phyloP scores from a whole-genome alignment of 345 rosid species.

The Passiflora organensis region DNA sequence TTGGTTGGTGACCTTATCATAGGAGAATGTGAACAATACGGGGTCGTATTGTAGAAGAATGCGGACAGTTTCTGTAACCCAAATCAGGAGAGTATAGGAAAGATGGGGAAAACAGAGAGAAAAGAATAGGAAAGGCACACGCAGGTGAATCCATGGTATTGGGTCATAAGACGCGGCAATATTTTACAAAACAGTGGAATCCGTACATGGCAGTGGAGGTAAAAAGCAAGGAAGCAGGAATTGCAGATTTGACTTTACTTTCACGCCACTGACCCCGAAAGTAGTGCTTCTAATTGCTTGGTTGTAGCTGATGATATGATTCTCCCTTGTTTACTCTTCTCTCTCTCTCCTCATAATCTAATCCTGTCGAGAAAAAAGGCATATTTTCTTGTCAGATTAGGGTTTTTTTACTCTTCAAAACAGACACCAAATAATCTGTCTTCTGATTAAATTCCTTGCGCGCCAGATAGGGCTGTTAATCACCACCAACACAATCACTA shows the following conservation, averaged over 20 bases:
- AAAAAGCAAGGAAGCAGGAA: neutral
- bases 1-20: too few species aligned
- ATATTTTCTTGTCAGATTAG: conserved; percentile 18
- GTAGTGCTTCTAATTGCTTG: neutral
- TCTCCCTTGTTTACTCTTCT: neutral
- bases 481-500: conserved; percentile 4
- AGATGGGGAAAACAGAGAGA: too few species aligned
- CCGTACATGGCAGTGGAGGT: neutral
- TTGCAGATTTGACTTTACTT: conserved; percentile 18
- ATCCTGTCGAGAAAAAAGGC: neutral
- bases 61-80: too few species aligned
- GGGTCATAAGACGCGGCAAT: neutral
- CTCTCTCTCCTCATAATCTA: conserved; percentile 14
- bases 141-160: conserved; percentile 1
- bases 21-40: too few species aligned
- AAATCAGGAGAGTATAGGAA: too few species aligned
- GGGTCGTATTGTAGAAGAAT: too few species aligned
- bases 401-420: conserved; percentile 13
- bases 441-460: conserved; percentile 16
- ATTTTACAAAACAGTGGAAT: neutral
- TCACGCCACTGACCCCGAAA: conserved; percentile 11
- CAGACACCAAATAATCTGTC: conserved; percentile 7
- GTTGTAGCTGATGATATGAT: neutral
- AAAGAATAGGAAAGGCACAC: neutral
- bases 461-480: neutral